A percentile compares a stretch with the other conserved stretches of the same genome.
phyloP scores from a whole-genome alignment of 2,329 filamentous ascomycete species.

The Sporothrix schenckii region DNA sequence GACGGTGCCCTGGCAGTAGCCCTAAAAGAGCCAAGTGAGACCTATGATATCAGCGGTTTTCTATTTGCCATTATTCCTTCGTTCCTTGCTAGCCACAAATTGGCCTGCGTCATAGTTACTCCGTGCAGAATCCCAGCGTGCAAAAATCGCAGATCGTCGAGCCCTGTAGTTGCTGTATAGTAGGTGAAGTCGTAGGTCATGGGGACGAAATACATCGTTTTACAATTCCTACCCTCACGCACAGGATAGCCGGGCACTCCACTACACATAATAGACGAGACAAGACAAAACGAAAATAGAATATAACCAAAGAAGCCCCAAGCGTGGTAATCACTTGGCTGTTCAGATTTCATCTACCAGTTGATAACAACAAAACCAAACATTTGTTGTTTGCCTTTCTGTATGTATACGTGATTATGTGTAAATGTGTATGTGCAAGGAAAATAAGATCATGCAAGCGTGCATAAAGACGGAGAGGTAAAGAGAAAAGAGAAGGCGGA shows the following conservation, averaged over 20 bases:
- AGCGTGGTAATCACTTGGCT: neutral
- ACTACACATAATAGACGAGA: no score
- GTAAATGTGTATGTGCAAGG: constrained; percentile 22
- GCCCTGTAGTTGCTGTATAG: no score
- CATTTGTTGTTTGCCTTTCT: neutral
- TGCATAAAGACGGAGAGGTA: neutral
- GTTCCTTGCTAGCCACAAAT: neutral
- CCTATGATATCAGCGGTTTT: constrained; percentile 24
- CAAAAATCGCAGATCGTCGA: no score
- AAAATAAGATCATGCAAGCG: constrained; percentile 16
- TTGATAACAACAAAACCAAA: neutral
- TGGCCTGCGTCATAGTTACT: constrained; percentile 17
- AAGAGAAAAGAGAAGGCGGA: neutral
- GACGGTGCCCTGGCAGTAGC: neutral
- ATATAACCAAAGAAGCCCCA: neutral
- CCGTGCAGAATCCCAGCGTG: neutral
- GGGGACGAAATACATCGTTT: no score
- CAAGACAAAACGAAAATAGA: neutral
- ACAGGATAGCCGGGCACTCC: no score
- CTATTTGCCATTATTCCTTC: neutral
- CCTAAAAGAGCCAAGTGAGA: neutral
- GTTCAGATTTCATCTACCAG: neutral
- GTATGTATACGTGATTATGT: constrained; percentile 24
- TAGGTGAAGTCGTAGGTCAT: no score
- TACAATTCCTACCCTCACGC: no score